A percentile compares a stretch with the other conserved stretches of the same genome.
Conservation (phyloP, 2,329 filamentous ascomycete genomes). For the Pseudocercospora fijiensis region DNA sequence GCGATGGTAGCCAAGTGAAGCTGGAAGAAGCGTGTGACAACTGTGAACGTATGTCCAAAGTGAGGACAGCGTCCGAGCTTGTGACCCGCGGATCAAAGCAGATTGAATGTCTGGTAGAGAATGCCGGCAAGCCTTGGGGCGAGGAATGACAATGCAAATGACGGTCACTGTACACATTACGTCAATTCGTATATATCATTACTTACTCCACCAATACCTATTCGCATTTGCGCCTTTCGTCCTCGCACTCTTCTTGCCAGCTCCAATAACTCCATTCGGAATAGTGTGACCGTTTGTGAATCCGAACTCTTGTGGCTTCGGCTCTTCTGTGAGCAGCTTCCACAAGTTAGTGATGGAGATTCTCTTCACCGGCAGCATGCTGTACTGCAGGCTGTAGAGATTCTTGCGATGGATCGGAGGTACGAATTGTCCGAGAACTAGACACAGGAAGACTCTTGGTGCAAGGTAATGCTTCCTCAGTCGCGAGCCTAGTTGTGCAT, state of each 20-base stretch:
- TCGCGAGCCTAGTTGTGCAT: conserved; percentile 89
- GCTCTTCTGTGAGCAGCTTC: conserved; percentile 42
- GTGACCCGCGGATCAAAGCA: background rate
- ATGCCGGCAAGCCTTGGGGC: background rate
- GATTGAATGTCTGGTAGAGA: no score
- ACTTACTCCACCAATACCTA: conserved; percentile 37
- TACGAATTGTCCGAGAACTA: conserved; percentile 87
- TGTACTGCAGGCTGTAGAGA: conserved; percentile 94
- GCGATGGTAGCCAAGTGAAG: background rate
- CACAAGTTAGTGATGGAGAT: conserved; percentile 84
- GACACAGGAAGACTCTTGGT: conserved; percentile 79
- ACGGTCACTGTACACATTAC: conserved; percentile 5
- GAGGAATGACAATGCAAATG: background rate
- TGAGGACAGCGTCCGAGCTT: background rate
- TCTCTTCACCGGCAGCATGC: conserved; percentile 84
- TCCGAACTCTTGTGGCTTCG: conserved; percentile 18
- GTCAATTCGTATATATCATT: conserved; percentile 8
- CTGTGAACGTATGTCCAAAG: background rate
- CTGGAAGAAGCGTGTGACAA: background rate
- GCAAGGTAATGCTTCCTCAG: conserved; percentile 95
- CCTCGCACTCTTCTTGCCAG: conserved; percentile 20
- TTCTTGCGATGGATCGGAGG: conserved; percentile 86
- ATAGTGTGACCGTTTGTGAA: conserved; percentile 28
- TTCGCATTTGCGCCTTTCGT: conserved; percentile 14
- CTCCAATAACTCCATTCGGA: conserved; percentile 13